phyloP scores from a whole-genome alignment of 352 stramenopile species.

The Albugo candida region DNA sequence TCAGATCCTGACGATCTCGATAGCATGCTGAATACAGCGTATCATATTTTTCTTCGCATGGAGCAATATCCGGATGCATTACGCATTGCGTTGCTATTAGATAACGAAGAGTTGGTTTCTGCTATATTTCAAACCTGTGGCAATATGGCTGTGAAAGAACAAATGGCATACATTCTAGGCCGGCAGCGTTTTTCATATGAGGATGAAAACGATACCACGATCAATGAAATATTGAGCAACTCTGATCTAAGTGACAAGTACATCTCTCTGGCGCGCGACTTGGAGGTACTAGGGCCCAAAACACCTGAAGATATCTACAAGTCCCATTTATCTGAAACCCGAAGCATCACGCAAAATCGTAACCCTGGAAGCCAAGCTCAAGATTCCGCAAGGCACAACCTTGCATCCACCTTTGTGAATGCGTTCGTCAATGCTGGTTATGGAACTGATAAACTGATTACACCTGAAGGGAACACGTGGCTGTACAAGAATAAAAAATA shows the following conservation, averaged over 20 bases:
- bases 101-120: slow-evolving; percentile 52
- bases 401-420: slow-evolving; percentile 99
- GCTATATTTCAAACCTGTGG: slow-evolving; percentile 66
- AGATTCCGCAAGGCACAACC: slow-evolving; percentile 95
- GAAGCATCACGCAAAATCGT: slow-evolving; percentile 45
- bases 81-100: slow-evolving; percentile 89
- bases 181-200: slow-evolving; percentile 89
- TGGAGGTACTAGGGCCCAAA: slow-evolving; percentile 95
- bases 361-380: slow-evolving; percentile 65
- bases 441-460: slow-evolving; percentile 92
- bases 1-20: slow-evolving; percentile 94
- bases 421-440: slow-evolving; percentile 98
- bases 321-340: slow-evolving; percentile 94
- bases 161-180: slow-evolving; percentile 95
- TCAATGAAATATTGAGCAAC: slow-evolving; percentile 95
- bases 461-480: slow-evolving; percentile 90
- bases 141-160: slow-evolving; percentile 39
- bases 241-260: slow-evolving; percentile 93
- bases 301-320: slow-evolving; percentile 99
- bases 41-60: slow-evolving; percentile 88
- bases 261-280: slow-evolving; percentile 88
- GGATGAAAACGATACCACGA: slow-evolving; percentile 78
- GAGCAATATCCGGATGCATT: slow-evolving; percentile 91
- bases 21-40: slow-evolving; percentile 84
- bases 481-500: slow-evolving; percentile 99